Evolutionary conservation across 2,329 filamentous ascomycete genomes (phyloP).

Genomic region (Apiospora kogelbergensis): DNA sequence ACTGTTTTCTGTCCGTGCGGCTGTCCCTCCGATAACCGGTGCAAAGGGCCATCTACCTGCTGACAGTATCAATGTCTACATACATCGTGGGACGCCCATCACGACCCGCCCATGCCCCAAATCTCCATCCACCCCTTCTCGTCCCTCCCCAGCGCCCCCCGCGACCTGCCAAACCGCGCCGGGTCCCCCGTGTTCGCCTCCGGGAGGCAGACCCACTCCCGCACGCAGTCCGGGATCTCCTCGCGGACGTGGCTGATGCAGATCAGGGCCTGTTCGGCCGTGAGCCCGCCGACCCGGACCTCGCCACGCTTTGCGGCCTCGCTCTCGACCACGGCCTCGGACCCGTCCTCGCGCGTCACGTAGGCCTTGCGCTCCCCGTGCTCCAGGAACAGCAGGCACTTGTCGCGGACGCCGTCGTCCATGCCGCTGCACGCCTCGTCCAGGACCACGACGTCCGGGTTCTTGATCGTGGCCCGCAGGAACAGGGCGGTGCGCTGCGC

Average conservation of each 20-base stretch:
- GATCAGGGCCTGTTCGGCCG: conserved; percentile 75
- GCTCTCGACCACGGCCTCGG: conserved; percentile 43
- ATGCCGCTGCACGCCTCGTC: conserved; percentile 90
- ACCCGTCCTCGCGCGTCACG: conserved; percentile 31
- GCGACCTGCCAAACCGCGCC: conserved; percentile 64
- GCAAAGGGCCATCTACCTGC: too few species aligned
- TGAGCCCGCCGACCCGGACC: conserved; percentile 61
- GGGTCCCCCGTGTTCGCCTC: conserved; percentile 64
- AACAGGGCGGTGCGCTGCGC: conserved; percentile 85
- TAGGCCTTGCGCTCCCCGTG: conserved; percentile 55
- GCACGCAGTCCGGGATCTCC: conserved; percentile 81
- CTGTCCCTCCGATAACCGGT: too few species aligned
- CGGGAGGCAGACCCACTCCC: conserved; percentile 85
- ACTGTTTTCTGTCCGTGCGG: too few species aligned
- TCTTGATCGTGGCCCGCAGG: conserved; percentile 77
- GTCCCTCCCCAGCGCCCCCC: conserved; percentile 59
- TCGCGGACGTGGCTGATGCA: conserved; percentile 89
- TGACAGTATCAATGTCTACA: too few species aligned
- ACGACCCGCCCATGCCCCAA: conserved; percentile 43
- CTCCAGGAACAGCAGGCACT: conserved; percentile 79
- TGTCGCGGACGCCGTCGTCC: conserved; percentile 78
- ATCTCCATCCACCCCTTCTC: conserved; percentile 63
- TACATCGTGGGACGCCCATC: background rate
- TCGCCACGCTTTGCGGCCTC: conserved; percentile 41
- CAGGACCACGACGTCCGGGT: conserved; percentile 77